phyloP scores from a whole-genome alignment of 305 asterid genomes.

The Solanum hybrid region DNA sequence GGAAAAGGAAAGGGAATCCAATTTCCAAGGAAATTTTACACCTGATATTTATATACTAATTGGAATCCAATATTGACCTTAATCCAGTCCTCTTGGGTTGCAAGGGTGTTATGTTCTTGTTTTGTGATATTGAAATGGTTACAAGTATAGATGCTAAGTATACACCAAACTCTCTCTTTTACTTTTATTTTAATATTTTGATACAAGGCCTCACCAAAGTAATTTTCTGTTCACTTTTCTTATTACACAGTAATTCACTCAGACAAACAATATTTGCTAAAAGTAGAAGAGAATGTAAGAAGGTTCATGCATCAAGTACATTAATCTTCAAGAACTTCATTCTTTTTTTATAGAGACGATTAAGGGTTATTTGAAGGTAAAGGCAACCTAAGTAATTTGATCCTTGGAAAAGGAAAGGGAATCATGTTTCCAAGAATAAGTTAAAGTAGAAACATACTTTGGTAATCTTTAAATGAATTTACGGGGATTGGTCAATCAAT shows the following conservation, averaged over 20 bases:
- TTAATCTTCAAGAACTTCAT: background rate
- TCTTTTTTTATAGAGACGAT: too few relatives aligned
- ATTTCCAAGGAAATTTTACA: background rate
- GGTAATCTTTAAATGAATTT: background rate
- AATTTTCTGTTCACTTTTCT: too few relatives aligned
- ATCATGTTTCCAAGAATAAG: background rate
- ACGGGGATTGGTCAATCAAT: background rate
- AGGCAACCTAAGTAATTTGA: background rate
- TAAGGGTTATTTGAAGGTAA: background rate
- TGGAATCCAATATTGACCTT: background rate
- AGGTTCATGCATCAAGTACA: background rate
- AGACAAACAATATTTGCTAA: too few relatives aligned
- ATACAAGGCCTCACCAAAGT: background rate
- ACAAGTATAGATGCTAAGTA: too few relatives aligned
- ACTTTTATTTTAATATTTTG: too few relatives aligned
- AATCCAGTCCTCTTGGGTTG: background rate
- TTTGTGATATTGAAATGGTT: too few relatives aligned
- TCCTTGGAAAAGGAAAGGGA: background rate
- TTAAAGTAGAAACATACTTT: too few relatives aligned
- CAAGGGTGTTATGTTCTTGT: too few relatives aligned
- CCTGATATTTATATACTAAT: too few relatives aligned
- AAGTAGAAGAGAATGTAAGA: background rate
- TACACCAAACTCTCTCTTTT: background rate
- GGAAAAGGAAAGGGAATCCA: too few relatives aligned
- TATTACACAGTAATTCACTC: background rate